Evolutionary conservation across 768 basidiomycete genomes (phyloP), one percentile per base, ranked within the genome.

Genomic region (Trametes punicea): DNA sequence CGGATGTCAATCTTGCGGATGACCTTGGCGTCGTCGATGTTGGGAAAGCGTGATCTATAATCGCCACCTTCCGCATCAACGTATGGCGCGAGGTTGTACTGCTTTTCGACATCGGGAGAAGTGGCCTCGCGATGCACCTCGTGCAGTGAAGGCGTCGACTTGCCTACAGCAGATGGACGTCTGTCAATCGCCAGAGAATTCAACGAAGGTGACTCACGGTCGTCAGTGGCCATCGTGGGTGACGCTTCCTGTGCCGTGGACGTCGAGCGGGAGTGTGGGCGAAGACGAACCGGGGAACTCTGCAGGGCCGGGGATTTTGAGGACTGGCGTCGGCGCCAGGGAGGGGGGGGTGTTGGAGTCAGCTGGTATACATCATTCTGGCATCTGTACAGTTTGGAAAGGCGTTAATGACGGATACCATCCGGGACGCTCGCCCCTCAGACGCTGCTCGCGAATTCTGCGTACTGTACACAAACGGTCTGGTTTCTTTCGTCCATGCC

Each of bases 1-100:
- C 64, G 67, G 6, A 65, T 16, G 57, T 73, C 72, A 25, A 73
- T 67, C 64, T 73, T 73, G 27, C 66, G 60, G n/a, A 73, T n/a
- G 21, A 73, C 55, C 51, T 65, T 66, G 5, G 64, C 56, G 51
- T 69, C 69, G 51, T 71, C 56, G 31, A 70, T 46, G 38, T 58
- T 45, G 21, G 64, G 57, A 46, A 63, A 62, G n/a, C 57, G 60
- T 26, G 53, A 34, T 52, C 51, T 62, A 45, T 65, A 58, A 52
- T 59, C 57, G 7, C 61, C 46, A 15, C 55, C 61, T 15, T 63
- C 60, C 3, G 52, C 41, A 8, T 36, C 16, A 29, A 49, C 6
- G 42, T 55, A 60, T 30, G 31, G 45, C 46, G 50, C 56, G 44
- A 57, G 56, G 45, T 57, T 57, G 44, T 57, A 57, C 52, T 55